Base-by-base conservation (phyloP, 1,139 yeast species). In the Suhomyces panamericanus region DNA sequence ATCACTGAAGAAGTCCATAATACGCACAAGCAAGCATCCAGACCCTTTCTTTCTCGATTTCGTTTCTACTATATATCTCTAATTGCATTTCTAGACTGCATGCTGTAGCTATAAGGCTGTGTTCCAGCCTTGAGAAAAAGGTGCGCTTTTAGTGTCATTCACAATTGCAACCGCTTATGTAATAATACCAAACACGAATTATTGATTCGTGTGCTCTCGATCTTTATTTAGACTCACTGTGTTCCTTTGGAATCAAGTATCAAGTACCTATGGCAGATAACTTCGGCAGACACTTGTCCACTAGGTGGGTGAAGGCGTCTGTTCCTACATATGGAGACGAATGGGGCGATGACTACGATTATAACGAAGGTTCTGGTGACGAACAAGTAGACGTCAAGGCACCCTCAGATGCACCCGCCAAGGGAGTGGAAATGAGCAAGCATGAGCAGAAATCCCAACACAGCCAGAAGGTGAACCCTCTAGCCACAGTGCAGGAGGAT, bases 291-390 rank as follows among this genome's bases (percentile, higher is more conserved):
- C 80, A 78, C 56, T 75, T 76, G 52, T 80, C 85, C n/a, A 73
- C 81, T n/a, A 66, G 87, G 42, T 81, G 86, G 86, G 81, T 70
- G 2, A 77, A 78, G 50, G 83, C 82, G 2, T 66, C 80, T 1
- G 77, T 75, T 22, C 84, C 83, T 4, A 66, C 75, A 14, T 81
- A 80, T 54, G 85, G 85, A 7, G 81, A 79, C 31, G 85, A 77
- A 30, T 81, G 86, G 85, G 78, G 65, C 33, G 77, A 73, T 41
- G 71, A 64, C 7, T 64, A 64, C 44, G 70, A 64, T 36, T 62
- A 65, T 46, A 70, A 59, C 11, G 53, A 65, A 47, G 70, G 59
- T 11, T 53, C 57, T 22, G 52, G 44, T 13, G 54, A 12, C 33
- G 36, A 17, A 11, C 10, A n/a, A 13, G 30, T 32, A 32, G 32